Base-by-base conservation (phyloP, 192 early-diverging fungal species). In the Gaertneriomyces semiglobifer region DNA sequence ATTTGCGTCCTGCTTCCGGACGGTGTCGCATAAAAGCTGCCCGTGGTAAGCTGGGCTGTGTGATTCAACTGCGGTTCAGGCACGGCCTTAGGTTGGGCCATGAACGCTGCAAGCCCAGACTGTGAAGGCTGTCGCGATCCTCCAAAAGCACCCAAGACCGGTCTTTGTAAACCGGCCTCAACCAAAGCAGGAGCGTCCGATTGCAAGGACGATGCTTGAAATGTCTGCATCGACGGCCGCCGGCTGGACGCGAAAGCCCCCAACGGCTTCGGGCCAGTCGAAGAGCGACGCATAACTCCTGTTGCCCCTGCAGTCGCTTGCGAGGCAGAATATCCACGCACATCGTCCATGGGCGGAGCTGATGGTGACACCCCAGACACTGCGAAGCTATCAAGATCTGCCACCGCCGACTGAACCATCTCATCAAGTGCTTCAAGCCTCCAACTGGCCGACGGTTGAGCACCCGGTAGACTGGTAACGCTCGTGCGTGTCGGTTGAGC, bases 381-480 rank as follows among this genome's bases (percentile, higher is more conserved):
- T 52, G 50, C 50, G 20, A 18, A 52, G 6, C 20, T 52, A 20
- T 52, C 50, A 52, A 52, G 50, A 52, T 52, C 50, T 52, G 50
- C 50, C 4, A 52, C 50, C n/a, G 50, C 50, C n/a, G 50, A 52
- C 50, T 18, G n/a, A 3, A 52, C n/a, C 50, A 52, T 52, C 50
- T n/a, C 50, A 52, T 52, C 50, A 52, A 52, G n/a, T 5, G 50
- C 50, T 18, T 4, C 50, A n/a, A 52, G 50, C 50, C 20, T 20
- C 5, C 25, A 33, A 33, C 25, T 33, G 25, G 25, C 25, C 2
- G 25, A 1, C 25, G 25, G 25, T 33, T 33, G 25, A 33, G 25
- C 25, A 33, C 25, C 25, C 1, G 25, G 25, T 33, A 0, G 1
- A 33, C 2, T 33, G 25, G 1, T 33, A 33, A 33, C 25, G 25